Evolutionary conservation across 495 filamentous ascomycete genomes (phyloP).

Genomic region (Corynascus novoguineensis): DNA sequence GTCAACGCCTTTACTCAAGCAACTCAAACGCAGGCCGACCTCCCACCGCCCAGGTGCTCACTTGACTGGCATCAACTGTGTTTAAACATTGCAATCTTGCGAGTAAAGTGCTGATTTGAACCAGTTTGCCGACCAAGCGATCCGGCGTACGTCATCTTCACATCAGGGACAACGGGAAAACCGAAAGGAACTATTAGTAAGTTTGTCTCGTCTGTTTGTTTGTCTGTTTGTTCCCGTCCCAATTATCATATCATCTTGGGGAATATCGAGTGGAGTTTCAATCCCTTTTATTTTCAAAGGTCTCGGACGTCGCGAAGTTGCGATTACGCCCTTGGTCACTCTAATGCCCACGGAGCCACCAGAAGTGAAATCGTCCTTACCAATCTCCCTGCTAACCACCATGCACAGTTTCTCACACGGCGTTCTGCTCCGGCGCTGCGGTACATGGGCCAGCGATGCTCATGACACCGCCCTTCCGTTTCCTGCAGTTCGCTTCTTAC

Average conservation of each 20-base stretch:
- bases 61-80: too few relatives aligned
- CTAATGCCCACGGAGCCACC: background rate
- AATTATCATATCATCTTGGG: background rate
- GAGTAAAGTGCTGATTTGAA: background rate
- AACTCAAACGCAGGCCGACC: too few relatives aligned
- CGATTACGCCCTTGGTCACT: background rate
- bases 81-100: background rate
- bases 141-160: constrained; percentile 51
- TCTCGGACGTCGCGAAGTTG: background rate
- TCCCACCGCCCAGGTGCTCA: too few relatives aligned
- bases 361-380: background rate
- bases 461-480: constrained; percentile 28
- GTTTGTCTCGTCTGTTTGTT: background rate
- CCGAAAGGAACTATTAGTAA: constrained; percentile 42
- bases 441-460: constrained; percentile 18
- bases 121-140: constrained; percentile 13
- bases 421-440: constrained; percentile 31
- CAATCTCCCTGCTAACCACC: background rate
- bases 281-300: background rate
- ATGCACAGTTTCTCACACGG: constrained; percentile 21
- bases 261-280: too few relatives aligned
- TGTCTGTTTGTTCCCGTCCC: background rate
- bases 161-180: constrained; percentile 56
- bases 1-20: constrained; percentile 1
- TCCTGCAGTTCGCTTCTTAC: constrained; percentile 57